phyloP scores from a whole-genome alignment of 768 basidiomycete species.

The Cystobasidium ongulense region DNA sequence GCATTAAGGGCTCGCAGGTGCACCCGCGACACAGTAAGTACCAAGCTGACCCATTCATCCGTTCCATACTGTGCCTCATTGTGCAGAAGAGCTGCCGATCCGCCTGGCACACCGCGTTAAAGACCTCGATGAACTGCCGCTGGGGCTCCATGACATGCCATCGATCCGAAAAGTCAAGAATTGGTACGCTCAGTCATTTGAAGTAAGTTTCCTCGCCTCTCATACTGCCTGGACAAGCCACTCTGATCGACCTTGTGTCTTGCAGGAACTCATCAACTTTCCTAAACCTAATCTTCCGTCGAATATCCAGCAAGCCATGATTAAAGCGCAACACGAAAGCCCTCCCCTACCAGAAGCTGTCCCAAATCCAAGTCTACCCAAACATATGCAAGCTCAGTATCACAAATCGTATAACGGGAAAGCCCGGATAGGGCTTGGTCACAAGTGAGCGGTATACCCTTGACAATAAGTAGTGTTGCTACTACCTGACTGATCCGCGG shows the following conservation, averaged over 20 bases:
- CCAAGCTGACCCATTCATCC: neutral
- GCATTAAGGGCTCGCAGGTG: neutral
- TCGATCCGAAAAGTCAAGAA: constrained; percentile 87
- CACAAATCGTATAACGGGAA: constrained; percentile 44
- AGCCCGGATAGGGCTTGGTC: constrained; percentile 61
- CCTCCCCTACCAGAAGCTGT: constrained; percentile 60
- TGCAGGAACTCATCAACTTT: constrained; percentile 79
- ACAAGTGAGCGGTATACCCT: constrained; percentile 51
- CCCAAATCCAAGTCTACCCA: constrained; percentile 67
- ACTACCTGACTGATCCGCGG: neutral
- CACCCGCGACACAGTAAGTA: neutral
- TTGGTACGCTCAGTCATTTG: constrained; percentile 98
- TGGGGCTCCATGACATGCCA: constrained; percentile 81
- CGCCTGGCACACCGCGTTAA: constrained; percentile 91
- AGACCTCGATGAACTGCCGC: constrained; percentile 87
- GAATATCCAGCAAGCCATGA: constrained; percentile 58
- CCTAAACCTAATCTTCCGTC: constrained; percentile 65
- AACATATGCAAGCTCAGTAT: constrained; percentile 30
- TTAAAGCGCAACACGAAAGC: constrained; percentile 52
- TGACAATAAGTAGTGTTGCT: neutral
- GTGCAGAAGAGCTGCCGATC: constrained; percentile 80
- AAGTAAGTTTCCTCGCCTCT: constrained; percentile 55
- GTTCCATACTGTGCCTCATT: neutral
- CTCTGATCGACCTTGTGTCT: neutral
- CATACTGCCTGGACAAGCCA: neutral